Evolutionary conservation across 805 yeast species (phyloP), one percentile per base, ranked within the genome.

Genomic region (Candida takata): DNA sequence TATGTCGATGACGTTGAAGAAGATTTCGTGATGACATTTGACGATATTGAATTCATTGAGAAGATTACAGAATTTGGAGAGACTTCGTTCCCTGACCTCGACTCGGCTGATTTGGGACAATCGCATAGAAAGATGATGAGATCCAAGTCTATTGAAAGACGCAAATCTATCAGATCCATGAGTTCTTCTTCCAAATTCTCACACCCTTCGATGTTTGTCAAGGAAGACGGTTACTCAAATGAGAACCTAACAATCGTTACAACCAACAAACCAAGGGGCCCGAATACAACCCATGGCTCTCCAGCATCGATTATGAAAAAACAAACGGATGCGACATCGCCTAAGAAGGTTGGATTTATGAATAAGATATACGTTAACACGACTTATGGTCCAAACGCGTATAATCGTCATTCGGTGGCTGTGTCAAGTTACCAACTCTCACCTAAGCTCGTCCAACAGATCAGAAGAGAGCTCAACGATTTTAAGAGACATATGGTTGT

Each of bases 401-500:
- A 79, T 51, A 70, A 74, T 46, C 64, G 85, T 34, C 61, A 78
- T 67, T 55, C 65, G 58, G 53, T 62, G 61, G 67, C 55, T 40
- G 68, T 51, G 59, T 72, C 41, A 47, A 35, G 40, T 2, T 38
- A 36, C 42, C 57, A 62, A 5, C 58, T 70, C n/a, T 72, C 73
- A 37, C 73, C 77, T 3, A 55, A 55, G 18, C 61, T 69, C 44
- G 68, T 79, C 38, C 68, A 67, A 43, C 67, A 65, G 34, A 76
- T 83, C 45, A 75, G 84, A 54, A 58, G 62, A 27, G 90, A 83
- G 51, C 55, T 83, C 47, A 83, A 83, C 49, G 61, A 65, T 18
- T 81, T 61, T 59, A 83, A 83, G 52, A 67, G 72, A 42, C 80
- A 74, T 37, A 83, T 83, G 94, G 56, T 63, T 26, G 82, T 83